A percentile compares a stretch with the other conserved stretches of the same genome.
phyloP scores from a whole-genome alignment of 2,329 filamentous ascomycete species.

The Trichoderma sp. region DNA sequence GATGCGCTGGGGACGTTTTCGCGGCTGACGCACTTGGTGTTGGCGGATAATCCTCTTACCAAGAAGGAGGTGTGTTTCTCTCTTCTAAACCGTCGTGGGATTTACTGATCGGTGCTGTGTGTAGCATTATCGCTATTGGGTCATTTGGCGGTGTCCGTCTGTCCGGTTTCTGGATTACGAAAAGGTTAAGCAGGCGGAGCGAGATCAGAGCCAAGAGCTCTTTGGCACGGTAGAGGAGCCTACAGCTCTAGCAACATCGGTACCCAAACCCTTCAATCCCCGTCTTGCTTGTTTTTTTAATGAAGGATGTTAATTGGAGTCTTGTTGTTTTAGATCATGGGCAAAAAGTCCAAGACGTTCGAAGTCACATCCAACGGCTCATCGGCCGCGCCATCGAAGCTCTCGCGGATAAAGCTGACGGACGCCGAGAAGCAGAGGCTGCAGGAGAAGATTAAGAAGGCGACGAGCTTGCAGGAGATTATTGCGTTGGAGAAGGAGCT shows the following conservation, averaged over 20 bases:
- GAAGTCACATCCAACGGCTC: conserved; percentile 49
- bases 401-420: conserved; percentile 78
- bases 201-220: conserved; percentile 69
- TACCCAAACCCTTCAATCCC: conserved; percentile 30
- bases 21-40: conserved; percentile 72
- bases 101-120: neutral
- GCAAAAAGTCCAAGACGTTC: conserved; percentile 75
- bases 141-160: conserved; percentile 80
- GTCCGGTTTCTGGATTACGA: conserved; percentile 90
- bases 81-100: neutral
- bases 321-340: conserved; percentile 63
- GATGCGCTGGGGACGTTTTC: conserved; percentile 71
- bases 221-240: conserved; percentile 80
- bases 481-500: conserved; percentile 86
- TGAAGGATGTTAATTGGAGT: neutral
- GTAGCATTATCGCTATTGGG: conserved; percentile 90
- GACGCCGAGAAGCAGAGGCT: conserved; percentile 83
- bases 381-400: conserved; percentile 51
- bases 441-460: conserved; percentile 82
- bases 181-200: conserved; percentile 86
- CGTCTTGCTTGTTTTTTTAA: no score
- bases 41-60: conserved; percentile 85
- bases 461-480: conserved; percentile 87
- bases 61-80: conserved; percentile 77
- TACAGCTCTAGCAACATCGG: conserved; percentile 73